Conservation (phyloP, 768 basidiomycete species). For the Exidia glandulosa region DNA sequence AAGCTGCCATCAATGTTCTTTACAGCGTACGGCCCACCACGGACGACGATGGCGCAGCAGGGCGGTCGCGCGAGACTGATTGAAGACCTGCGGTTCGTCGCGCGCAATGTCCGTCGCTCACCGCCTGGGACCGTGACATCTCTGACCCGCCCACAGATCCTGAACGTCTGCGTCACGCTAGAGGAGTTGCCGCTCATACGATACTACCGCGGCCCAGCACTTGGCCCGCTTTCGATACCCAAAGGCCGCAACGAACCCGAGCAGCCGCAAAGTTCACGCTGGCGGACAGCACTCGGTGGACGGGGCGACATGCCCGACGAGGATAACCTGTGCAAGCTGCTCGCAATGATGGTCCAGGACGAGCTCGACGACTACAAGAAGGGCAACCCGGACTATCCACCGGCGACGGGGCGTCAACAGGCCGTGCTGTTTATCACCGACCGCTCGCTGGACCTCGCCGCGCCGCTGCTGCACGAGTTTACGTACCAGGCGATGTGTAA, state of each 20-base stretch:
- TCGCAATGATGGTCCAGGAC: constrained; percentile 78
- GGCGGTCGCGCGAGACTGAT: constrained; percentile 65
- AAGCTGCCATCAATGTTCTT: constrained; percentile 75
- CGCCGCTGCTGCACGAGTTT: constrained; percentile 92
- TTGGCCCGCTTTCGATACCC: constrained; percentile 74
- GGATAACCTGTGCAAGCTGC: constrained; percentile 67
- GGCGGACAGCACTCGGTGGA: constrained; percentile 74
- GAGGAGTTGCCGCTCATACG: constrained; percentile 90
- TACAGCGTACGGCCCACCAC: constrained; percentile 78
- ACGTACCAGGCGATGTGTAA: constrained; percentile 99
- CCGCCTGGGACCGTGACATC: neutral
- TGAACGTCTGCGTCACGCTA: constrained; percentile 80
- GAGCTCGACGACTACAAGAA: constrained; percentile 82
- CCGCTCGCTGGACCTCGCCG: constrained; percentile 87
- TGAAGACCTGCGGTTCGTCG: constrained; percentile 68
- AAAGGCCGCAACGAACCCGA: constrained; percentile 48
- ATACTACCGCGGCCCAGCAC: constrained; percentile 79
- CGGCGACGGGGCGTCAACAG: constrained; percentile 46
- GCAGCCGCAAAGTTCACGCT: constrained; percentile 53
- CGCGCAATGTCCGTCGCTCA: constrained; percentile 22
- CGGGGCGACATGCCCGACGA: constrained; percentile 58
- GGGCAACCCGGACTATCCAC: constrained; percentile 72
- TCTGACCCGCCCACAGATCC: constrained; percentile 37
- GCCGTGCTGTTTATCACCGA: constrained; percentile 86
- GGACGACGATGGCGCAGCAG: constrained; percentile 43